phyloP scores from a whole-genome alignment of 257 asterid genomes.

The Salvia splendens region DNA sequence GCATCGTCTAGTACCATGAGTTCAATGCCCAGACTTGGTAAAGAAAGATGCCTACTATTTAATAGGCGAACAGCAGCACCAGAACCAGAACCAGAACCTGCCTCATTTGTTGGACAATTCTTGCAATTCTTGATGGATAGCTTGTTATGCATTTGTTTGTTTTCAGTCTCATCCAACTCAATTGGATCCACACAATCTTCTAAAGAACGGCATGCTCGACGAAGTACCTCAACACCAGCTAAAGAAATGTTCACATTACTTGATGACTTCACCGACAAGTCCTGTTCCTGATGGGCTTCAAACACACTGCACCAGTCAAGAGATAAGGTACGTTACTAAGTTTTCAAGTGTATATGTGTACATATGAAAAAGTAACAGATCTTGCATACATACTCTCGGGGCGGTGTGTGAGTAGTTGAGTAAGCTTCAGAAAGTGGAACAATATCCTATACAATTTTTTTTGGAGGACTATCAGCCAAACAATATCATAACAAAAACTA shows the following conservation, averaged over 20 bases:
- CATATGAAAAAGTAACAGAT: not conserved
- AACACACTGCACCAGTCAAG: slow-evolving; percentile 53
- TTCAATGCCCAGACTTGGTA: slow-evolving; percentile 46
- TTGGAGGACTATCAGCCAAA: slow-evolving; percentile 12
- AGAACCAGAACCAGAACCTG: slow-evolving; percentile 35
- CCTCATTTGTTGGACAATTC: slow-evolving; percentile 11
- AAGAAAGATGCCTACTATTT: slow-evolving; percentile 18
- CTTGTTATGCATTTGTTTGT: slow-evolving; percentile 38
- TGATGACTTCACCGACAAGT: slow-evolving; percentile 33
- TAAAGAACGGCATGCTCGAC: slow-evolving; percentile 43
- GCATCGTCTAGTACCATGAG: slow-evolving; percentile 51
- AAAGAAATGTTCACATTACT: slow-evolving; percentile 31
- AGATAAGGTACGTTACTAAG: slow-evolving; percentile 11
- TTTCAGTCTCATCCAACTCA: slow-evolving; percentile 49
- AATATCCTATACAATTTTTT: slow-evolving; percentile 38
- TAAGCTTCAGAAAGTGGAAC: slow-evolving; percentile 36
- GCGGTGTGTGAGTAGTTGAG: slow-evolving; percentile 55
- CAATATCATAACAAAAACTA: slow-evolving; percentile 7
- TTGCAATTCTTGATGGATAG: slow-evolving; percentile 26
- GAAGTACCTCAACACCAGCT: slow-evolving; percentile 42
- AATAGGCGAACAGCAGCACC: slow-evolving; percentile 29
- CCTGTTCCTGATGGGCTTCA: slow-evolving; percentile 44
- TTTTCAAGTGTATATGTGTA: not conserved
- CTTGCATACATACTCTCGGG: slow-evolving; percentile 61
- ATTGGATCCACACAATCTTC: slow-evolving; percentile 60